Percentiles rank a stretch among this genome's conserved stretches.
Evolutionary conservation across 2,329 filamentous ascomycete genomes (phyloP).

Genomic region (Clonostachys sp.): DNA sequence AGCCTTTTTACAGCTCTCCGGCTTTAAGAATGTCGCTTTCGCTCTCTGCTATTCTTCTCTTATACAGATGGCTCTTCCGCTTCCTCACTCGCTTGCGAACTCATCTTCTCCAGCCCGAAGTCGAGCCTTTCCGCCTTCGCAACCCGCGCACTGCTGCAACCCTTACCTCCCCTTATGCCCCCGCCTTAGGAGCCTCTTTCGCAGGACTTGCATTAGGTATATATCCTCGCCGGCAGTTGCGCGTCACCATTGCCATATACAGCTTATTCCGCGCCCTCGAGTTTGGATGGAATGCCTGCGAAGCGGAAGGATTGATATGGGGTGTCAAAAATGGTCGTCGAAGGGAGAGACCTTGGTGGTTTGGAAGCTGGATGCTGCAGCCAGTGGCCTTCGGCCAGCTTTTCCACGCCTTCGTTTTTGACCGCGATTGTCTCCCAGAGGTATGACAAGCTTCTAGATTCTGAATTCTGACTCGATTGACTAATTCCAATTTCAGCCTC

Average conservation of each 20-base stretch:
- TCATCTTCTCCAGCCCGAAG: slow-evolving; percentile 75
- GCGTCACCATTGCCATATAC: slow-evolving; percentile 79
- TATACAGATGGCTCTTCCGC: slow-evolving; percentile 85
- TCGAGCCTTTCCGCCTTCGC: slow-evolving; percentile 73
- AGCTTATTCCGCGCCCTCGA: slow-evolving; percentile 77
- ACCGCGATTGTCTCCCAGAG: slow-evolving; percentile 67
- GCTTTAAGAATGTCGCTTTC: slow-evolving; percentile 77
- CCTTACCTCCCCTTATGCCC: slow-evolving; percentile 78
- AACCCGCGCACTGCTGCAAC: slow-evolving; percentile 73
- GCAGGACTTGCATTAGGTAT: slow-evolving; percentile 81
- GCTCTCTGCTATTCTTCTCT: slow-evolving; percentile 77
- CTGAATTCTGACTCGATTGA: too few relatives aligned
- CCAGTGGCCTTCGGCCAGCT: slow-evolving; percentile 73
- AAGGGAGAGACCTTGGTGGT: slow-evolving; percentile 72
- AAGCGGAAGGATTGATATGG: slow-evolving; percentile 68
- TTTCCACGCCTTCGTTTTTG: slow-evolving; percentile 71
- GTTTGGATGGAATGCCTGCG: slow-evolving; percentile 78
- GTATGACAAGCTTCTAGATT: slow-evolving; percentile 27
- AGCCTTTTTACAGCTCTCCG: slow-evolving; percentile 57
- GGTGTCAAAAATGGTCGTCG: slow-evolving; percentile 47
- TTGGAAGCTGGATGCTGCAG: slow-evolving; percentile 79
- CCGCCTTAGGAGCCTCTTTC: slow-evolving; percentile 84
- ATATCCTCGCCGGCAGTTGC: slow-evolving; percentile 59
- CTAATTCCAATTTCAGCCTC: too few relatives aligned
- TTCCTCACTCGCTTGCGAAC: slow-evolving; percentile 79